Percentiles rank a stretch among this genome's conserved stretches.
phyloP scores from a whole-genome alignment of 371 early-diverging fungal species.

The Saksenaea oblongispora region DNA sequence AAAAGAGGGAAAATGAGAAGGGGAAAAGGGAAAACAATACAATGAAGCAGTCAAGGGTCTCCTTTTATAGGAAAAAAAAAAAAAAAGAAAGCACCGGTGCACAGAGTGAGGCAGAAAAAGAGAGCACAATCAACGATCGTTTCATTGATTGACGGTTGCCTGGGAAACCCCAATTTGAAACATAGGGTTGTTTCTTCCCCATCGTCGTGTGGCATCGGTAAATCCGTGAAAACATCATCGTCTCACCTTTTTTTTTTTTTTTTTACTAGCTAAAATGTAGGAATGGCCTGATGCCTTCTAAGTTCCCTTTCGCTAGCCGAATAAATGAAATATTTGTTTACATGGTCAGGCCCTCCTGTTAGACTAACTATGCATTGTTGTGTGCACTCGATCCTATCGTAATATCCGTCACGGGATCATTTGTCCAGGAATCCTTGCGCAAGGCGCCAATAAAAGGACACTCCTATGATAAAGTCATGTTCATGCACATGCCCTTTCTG shows the following conservation, averaged over 20 bases:
- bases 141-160: not conserved
- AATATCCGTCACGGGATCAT: not conserved
- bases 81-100: not conserved
- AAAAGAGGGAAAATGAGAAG: not conserved
- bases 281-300: not conserved
- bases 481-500: not conserved
- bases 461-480: not conserved
- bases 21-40: not conserved
- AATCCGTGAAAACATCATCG: not conserved
- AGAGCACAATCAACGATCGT: not conserved
- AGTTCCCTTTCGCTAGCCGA: not conserved
- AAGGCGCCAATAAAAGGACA: not conserved
- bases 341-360: not conserved
- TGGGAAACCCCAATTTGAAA: not conserved
- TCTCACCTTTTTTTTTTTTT: no score
- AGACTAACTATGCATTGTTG: not conserved
- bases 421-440: not conserved
- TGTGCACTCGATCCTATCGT: not conserved
- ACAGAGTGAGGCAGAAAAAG: not conserved
- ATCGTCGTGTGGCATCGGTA: not conserved
- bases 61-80: not conserved
- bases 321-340: not conserved
- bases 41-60: not conserved
- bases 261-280: not conserved
- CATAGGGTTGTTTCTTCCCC: not conserved